These are phyloP conservation scores for Golubevia pallescens DNA, from an alignment of 1,284 basidiomycete species.

Conservation along the genomic window DNA sequence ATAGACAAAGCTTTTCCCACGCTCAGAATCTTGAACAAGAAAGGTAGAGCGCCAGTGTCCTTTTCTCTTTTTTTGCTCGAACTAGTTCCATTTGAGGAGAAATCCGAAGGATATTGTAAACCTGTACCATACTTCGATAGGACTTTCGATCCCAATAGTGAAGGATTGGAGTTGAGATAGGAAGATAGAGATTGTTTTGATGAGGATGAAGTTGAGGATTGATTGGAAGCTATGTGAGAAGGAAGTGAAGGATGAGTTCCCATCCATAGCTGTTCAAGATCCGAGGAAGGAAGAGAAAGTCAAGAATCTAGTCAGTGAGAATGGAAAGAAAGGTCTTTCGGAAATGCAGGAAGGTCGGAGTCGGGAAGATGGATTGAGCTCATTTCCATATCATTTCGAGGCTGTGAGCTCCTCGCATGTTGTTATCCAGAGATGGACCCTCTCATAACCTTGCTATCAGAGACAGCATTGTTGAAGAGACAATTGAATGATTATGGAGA, in stretches of 20 bases:
- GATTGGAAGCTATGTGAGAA: constrained; percentile 67
- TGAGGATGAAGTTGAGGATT: not conserved
- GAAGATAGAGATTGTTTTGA: not conserved
- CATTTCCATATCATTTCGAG: too few species aligned
- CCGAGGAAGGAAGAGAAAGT: constrained; percentile 38
- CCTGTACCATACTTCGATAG: not conserved
- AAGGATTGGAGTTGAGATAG: not conserved
- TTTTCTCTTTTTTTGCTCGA: not conserved
- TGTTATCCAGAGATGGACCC: too few species aligned
- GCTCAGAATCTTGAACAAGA: constrained; percentile 90
- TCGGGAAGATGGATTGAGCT: not conserved
- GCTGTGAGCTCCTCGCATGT: too few species aligned
- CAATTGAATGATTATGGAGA: too few species aligned
- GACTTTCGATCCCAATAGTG: not conserved
- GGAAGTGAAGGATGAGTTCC: constrained; percentile 92
- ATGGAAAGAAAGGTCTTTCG: not conserved
- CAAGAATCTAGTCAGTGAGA: constrained; percentile 60
- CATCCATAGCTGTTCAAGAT: constrained; percentile 84
- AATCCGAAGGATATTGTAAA: not conserved
- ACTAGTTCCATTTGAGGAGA: not conserved
- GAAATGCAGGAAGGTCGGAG: not conserved
- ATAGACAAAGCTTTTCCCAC: constrained; percentile 95
- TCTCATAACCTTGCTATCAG: too few species aligned
- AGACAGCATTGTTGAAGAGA: too few species aligned
- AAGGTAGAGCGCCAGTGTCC: constrained; percentile 70